A percentile compares a stretch with the other conserved stretches of the same genome.
phyloP scores from a whole-genome alignment of 192 early-diverging fungal species.

The Linnemannia elongata region DNA sequence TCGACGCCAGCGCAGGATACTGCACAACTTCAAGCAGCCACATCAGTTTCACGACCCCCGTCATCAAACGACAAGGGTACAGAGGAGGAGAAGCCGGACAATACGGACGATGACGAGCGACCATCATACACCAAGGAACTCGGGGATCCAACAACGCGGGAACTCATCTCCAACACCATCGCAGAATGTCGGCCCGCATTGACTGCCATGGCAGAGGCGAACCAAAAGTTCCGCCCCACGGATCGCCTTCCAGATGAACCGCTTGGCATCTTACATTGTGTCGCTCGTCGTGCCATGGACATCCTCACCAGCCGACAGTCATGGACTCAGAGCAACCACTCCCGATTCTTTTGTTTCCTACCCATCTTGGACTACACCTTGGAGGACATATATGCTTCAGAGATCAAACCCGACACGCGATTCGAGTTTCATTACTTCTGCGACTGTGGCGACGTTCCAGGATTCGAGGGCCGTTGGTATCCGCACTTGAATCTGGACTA shows the following conservation, averaged over 20 bases:
- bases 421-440: slow-evolving; percentile 34
- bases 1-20: background rate
- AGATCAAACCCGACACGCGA: background rate
- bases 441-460: slow-evolving; percentile 32
- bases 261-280: background rate
- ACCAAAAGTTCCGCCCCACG: background rate
- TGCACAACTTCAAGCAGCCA: background rate
- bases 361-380: slow-evolving; percentile 3
- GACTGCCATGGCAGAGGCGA: background rate
- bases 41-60: background rate
- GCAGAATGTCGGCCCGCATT: background rate
- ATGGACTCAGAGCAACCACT: slow-evolving; percentile 12
- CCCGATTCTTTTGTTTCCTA: slow-evolving; percentile 15
- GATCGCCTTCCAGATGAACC: background rate
- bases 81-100: background rate
- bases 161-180: background rate
- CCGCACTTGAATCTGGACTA: slow-evolving; percentile 24
- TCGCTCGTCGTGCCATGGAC: background rate
- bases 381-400: background rate
- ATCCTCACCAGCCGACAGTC: slow-evolving; percentile 4
- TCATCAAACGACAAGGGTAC: background rate
- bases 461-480: background rate
- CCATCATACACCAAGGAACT: slow-evolving; percentile 1
- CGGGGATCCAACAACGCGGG: background rate
- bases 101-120: background rate